Evolutionary conservation across 164 flowering plant genomes (phyloP).

Genomic region (Tinospora cordifolia): DNA sequence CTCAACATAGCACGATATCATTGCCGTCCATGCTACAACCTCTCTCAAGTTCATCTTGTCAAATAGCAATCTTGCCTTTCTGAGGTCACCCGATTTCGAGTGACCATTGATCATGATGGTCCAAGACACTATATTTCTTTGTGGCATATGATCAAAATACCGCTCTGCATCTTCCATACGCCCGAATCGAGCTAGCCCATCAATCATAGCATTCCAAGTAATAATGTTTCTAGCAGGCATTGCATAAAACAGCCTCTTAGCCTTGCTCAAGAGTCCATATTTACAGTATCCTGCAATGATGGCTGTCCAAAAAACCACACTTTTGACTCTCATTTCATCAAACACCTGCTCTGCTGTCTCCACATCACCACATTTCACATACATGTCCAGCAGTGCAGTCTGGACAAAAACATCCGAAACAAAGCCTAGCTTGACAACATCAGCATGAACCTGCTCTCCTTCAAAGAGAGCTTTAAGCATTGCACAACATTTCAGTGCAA

Average conservation of each 20-base stretch:
- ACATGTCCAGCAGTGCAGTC: constrained; percentile 12
- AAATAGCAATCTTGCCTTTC: constrained; percentile 13
- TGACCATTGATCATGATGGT: constrained; percentile 17
- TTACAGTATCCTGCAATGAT: constrained; percentile 20
- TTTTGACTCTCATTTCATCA: constrained; percentile 14
- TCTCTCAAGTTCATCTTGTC: constrained; percentile 13
- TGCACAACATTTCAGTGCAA: constrained; percentile 14
- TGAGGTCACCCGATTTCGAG: constrained; percentile 12
- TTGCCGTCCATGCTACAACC: constrained; percentile 18
- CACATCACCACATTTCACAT: constrained; percentile 16
- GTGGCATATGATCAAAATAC: constrained; percentile 14
- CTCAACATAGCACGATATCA: constrained; percentile 16
- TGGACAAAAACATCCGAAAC: constrained; percentile 7
- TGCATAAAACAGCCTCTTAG: constrained; percentile 9
- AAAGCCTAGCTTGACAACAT: constrained; percentile 15
- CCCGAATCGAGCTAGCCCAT: constrained; percentile 15
- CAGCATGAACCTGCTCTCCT: constrained; percentile 13
- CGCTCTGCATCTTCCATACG: constrained; percentile 4
- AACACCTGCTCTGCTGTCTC: constrained; percentile 16
- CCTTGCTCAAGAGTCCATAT: constrained; percentile 17
- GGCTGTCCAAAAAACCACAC: constrained; percentile 24
- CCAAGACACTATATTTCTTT: constrained; percentile 12
- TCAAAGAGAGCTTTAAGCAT: constrained; percentile 11
- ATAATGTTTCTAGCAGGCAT: constrained; percentile 21
- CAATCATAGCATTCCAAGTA: constrained; percentile 17